Evolutionary conservation across 768 basidiomycete genomes (phyloP).

Genomic region (Mycena floridula): DNA sequence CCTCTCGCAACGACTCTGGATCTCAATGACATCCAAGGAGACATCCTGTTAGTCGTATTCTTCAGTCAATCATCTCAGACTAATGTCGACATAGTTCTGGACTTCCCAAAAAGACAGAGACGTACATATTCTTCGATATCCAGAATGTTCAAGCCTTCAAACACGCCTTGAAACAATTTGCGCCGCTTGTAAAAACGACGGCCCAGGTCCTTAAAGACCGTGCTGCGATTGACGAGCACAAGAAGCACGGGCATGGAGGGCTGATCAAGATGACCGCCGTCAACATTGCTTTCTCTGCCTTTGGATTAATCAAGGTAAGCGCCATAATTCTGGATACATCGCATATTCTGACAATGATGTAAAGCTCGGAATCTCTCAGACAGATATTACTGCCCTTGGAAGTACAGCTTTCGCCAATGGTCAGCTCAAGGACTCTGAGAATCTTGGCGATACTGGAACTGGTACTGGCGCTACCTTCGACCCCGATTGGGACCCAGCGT

Average conservation of each 20-base stretch:
- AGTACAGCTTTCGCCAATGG: background rate
- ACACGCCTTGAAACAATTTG: conserved; percentile 30
- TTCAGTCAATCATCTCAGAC: background rate
- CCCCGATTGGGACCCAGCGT: conserved; percentile 10
- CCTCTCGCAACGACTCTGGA: conserved; percentile 15
- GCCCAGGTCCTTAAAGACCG: conserved; percentile 36
- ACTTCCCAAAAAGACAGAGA: conserved; percentile 50
- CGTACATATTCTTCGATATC: conserved; percentile 48
- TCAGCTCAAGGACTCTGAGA: background rate
- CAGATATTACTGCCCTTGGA: background rate
- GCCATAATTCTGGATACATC: too few species aligned
- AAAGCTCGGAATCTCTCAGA: background rate
- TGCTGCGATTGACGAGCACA: background rate
- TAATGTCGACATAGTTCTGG: conserved; percentile 31
- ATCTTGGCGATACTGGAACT: background rate
- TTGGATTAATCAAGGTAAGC: too few species aligned
- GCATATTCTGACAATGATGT: too few species aligned
- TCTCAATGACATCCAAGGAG: conserved; percentile 41
- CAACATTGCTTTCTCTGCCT: conserved; percentile 46
- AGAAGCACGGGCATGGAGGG: too few species aligned
- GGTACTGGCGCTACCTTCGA: background rate
- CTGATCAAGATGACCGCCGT: conserved; percentile 12
- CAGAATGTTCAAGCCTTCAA: conserved; percentile 36
- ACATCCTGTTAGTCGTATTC: conserved; percentile 28
- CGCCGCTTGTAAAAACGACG: conserved; percentile 42